Conservation (phyloP, 306 rosid genomes). For the Cucumis sativus region Cucumber_9930_V3 NC_026657.2:6718501-6719000, state of each 20-base stretch:
- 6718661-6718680: background rate
- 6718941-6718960: slow-evolving; percentile 20
- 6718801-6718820: background rate
- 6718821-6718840: background rate
- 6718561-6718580: background rate
- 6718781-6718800: background rate
- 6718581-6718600: background rate
- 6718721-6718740: background rate
- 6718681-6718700: background rate
- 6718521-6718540: background rate
- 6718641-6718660: background rate
- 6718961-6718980: slow-evolving; percentile 24
- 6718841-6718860: background rate
- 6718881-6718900: slow-evolving; percentile 19
- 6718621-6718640: background rate
- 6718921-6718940: slow-evolving; percentile 23
- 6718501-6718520: background rate
- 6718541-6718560: too few species aligned
- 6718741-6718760: background rate
- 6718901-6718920: slow-evolving; percentile 31
- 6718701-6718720: background rate
- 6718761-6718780: background rate
- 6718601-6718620: background rate
- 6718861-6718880: slow-evolving; percentile 13
- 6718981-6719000: slow-evolving; percentile 15